phyloP scores from a whole-genome alignment of 1,139 yeast species.

The Scheffersomyces lignicola region DNA sequence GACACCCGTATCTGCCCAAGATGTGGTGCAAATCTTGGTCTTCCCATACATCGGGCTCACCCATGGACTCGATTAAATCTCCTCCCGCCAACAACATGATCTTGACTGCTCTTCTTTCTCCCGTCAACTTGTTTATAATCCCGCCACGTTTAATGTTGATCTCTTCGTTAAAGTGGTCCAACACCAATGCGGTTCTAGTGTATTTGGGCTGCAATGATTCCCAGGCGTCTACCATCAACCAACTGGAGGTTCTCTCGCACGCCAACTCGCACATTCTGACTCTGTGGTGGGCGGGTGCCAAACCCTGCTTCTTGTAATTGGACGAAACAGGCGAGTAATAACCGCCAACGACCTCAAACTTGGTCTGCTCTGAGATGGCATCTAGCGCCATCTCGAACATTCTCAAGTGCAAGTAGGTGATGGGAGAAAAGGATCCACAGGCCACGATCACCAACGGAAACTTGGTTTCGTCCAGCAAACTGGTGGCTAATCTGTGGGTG shows the following conservation, averaged over 20 bases:
- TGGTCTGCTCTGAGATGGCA: constrained; percentile 86
- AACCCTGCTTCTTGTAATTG: constrained; percentile 88
- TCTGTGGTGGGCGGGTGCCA: constrained; percentile 84
- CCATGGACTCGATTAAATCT: constrained; percentile 96
- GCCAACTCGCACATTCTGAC: constrained; percentile 98
- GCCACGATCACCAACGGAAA: constrained; percentile 93
- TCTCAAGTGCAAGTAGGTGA: constrained; percentile 88
- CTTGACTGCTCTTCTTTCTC: constrained; percentile 82
- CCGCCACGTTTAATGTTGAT: constrained; percentile 90
- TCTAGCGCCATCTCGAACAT: constrained; percentile 99
- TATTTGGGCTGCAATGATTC: constrained; percentile 90
- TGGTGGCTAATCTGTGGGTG: constrained; percentile 75
- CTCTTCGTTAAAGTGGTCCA: constrained; percentile 96
- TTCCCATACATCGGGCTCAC: constrained; percentile 99
- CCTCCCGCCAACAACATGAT: constrained; percentile 98
- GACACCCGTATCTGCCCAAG: constrained; percentile 91
- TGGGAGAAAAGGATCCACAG: constrained; percentile 96
- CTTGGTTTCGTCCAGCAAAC: constrained; percentile 71
- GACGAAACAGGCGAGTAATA: constrained; percentile 97
- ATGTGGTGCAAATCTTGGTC: constrained; percentile 94
- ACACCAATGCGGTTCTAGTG: constrained; percentile 90
- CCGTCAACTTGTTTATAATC: constrained; percentile 60
- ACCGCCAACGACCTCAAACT: constrained; percentile 95
- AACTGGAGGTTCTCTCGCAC: constrained; percentile 91
- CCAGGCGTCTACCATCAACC: constrained; percentile 99